phyloP scores from a whole-genome alignment of 148 eudicot genomes.

The Selenicereus undatus region DNA sequence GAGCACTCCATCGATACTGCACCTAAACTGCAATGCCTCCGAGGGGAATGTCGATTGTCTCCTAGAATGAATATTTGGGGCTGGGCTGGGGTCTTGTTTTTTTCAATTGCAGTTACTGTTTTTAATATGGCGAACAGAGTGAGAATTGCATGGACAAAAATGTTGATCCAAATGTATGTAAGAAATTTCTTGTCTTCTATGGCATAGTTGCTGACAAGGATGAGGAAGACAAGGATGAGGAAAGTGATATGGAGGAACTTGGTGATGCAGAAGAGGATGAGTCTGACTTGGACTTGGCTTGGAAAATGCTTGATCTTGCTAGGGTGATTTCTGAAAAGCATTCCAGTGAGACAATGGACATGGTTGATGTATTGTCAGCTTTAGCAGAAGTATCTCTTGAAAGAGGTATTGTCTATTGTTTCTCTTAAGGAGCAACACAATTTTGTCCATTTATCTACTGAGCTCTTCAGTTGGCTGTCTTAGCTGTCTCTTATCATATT shows the following conservation, averaged over 20 bases:
- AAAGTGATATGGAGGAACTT: conserved; percentile 61
- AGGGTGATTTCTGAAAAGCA: conserved; percentile 85
- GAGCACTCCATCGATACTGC: background rate
- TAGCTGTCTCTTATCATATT: background rate
- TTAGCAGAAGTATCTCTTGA: conserved; percentile 90
- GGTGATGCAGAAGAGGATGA: conserved; percentile 87
- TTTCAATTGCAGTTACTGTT: background rate
- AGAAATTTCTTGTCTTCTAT: background rate
- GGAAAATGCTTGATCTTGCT: conserved; percentile 98
- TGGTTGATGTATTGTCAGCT: conserved; percentile 84
- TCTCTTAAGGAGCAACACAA: background rate
- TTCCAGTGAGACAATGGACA: conserved; percentile 67
- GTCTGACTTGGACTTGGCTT: conserved; percentile 91
- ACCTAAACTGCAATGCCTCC: background rate
- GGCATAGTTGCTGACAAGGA: conserved; percentile 36
- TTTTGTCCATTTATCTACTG: background rate
- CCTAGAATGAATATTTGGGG: background rate
- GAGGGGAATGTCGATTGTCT: background rate
- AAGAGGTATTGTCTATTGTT: conserved; percentile 53
- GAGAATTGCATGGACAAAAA: background rate
- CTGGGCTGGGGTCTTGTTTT: background rate
- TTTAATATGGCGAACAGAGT: background rate
- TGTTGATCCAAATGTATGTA: background rate
- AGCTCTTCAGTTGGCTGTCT: background rate
- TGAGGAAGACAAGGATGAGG: conserved; percentile 53